Evolutionary conservation across 441 rosid genomes (phyloP).

Genomic region (Syzygium syzygioides): DNA sequence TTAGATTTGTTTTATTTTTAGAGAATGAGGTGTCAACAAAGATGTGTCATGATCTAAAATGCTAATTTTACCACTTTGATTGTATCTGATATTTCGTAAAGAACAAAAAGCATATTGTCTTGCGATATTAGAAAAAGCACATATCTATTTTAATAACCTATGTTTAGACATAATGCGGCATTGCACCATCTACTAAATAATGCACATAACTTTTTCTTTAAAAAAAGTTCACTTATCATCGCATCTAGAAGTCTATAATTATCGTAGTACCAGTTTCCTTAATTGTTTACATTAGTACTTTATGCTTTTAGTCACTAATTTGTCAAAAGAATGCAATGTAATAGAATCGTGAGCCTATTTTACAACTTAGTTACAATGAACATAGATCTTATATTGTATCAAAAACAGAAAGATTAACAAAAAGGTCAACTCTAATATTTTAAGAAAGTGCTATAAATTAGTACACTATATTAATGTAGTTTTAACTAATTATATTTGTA

Average conservation of each 20-base stretch:
- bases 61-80: background rate
- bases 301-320: background rate
- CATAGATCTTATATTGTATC: no score
- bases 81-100: background rate
- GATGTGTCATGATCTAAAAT: background rate
- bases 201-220: background rate
- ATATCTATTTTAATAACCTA: accelerated
- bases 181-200: background rate
- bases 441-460: no score
- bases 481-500: no score
- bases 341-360: no score
- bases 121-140: background rate
- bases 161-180: accelerated
- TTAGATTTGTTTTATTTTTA: no score
- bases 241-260: background rate
- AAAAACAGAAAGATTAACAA: no score
- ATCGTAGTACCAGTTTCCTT: background rate
- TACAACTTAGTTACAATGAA: no score
- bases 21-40: no score
- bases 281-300: background rate
- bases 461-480: no score
- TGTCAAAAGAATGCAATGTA: background rate
- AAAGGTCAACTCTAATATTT: no score
- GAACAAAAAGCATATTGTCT: background rate
- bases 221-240: background rate